Evolutionary conservation across 164 flowering plant genomes (phyloP).

Genomic region (Buxus sempervirens): DNA sequence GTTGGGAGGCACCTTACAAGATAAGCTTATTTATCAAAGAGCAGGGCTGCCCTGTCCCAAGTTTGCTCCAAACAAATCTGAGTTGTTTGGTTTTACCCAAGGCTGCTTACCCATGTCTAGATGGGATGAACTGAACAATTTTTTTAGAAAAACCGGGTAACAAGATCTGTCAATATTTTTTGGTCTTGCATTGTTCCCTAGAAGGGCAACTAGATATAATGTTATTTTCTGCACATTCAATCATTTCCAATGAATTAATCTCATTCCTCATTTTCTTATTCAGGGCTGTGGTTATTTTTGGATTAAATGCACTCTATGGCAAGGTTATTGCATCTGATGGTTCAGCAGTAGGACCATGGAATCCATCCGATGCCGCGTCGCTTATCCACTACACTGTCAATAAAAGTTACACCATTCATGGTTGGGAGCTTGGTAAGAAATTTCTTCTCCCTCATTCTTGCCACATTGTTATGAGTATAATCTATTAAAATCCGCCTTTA

Average conservation of each 20-base stretch:
- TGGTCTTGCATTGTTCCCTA: background rate
- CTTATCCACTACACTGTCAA: constrained; percentile 37
- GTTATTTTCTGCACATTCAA: background rate
- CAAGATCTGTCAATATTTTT: background rate
- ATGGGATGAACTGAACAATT: constrained; percentile 33
- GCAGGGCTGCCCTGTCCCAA: constrained; percentile 49
- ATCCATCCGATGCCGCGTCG: constrained; percentile 38
- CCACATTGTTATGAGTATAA: background rate
- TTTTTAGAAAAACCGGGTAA: constrained; percentile 31
- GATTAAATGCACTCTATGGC: constrained; percentile 46
- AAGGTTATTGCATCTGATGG: constrained; percentile 19
- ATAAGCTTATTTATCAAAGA: constrained; percentile 61
- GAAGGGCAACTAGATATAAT: background rate
- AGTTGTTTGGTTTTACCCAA: constrained; percentile 28
- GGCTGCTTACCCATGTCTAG: constrained; percentile 28
- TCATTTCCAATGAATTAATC: background rate
- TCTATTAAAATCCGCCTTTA: no score
- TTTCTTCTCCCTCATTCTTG: background rate
- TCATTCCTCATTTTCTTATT: background rate
- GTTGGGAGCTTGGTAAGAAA: constrained; percentile 48
- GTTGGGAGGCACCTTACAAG: constrained; percentile 87
- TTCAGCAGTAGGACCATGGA: constrained; percentile 38
- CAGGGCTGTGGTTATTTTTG: constrained; percentile 42
- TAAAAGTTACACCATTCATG: constrained; percentile 35
- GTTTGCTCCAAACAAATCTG: constrained; percentile 38